Conservation (phyloP, 1,139 yeast species). For the Hansenula sp. region DNA sequence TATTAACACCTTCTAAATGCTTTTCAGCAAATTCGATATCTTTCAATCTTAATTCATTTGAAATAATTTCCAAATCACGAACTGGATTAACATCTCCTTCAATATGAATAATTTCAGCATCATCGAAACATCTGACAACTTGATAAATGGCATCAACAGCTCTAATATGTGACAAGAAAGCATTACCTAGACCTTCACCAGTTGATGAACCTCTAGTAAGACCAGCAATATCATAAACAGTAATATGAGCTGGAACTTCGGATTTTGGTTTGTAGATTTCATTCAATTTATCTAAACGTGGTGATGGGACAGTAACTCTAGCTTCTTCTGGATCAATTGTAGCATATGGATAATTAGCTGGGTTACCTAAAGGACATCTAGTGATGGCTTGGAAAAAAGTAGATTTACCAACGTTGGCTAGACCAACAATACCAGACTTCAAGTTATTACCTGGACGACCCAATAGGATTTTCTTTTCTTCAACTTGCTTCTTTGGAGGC, state of each 20-base stretch:
- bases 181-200: constrained; percentile 98
- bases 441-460: constrained; percentile 99
- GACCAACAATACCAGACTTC: constrained; percentile 95
- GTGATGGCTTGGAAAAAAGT: constrained; percentile 86
- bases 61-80: constrained; percentile 90
- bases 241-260: constrained; percentile 89
- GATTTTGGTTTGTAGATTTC: constrained; percentile 77
- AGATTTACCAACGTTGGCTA: constrained; percentile 96
- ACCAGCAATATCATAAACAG: constrained; percentile 97
- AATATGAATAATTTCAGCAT: constrained; percentile 95
- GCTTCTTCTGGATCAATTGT: constrained; percentile 99
- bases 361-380: constrained; percentile 92
- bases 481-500: constrained; percentile 95
- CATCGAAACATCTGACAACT: constrained; percentile 97
- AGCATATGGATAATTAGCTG: constrained; percentile 98
- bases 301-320: constrained; percentile 91
- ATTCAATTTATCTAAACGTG: constrained; percentile 75
- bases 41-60: constrained; percentile 89
- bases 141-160: constrained; percentile 98
- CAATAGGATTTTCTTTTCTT: constrained; percentile 83
- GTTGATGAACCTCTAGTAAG: constrained; percentile 95
- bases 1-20: constrained; percentile 84
- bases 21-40: constrained; percentile 94
- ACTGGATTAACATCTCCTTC: constrained; percentile 98
- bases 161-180: constrained; percentile 94